Conservation (phyloP, 2,329 filamentous ascomycete species). For the Fusarium sulawesiense region DNA sequence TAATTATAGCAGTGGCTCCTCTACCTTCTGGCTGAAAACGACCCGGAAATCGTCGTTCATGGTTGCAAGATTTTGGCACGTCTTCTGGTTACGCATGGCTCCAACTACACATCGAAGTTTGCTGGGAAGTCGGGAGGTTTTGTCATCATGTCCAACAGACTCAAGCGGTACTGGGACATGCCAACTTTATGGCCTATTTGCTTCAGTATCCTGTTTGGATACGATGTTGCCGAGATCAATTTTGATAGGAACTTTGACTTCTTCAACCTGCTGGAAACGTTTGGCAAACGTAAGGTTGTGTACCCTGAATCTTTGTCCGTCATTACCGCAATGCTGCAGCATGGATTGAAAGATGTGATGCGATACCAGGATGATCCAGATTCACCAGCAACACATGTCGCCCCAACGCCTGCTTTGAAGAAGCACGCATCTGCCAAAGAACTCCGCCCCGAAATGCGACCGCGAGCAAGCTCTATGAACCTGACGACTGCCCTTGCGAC, state of each 20-base stretch:
- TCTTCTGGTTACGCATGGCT: conserved; percentile 83
- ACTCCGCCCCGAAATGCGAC: conserved; percentile 39
- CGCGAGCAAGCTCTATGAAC: conserved; percentile 73
- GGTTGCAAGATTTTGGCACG: conserved; percentile 86
- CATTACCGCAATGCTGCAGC: conserved; percentile 87
- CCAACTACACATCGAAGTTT: conserved; percentile 86
- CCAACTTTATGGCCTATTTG: conserved; percentile 87
- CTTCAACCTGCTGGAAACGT: conserved; percentile 78
- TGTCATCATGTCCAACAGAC: conserved; percentile 80
- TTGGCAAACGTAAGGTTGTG: conserved; percentile 74
- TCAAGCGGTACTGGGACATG: conserved; percentile 90
- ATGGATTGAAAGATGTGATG: conserved; percentile 78
- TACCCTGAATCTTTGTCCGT: conserved; percentile 84
- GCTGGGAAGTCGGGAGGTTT: conserved; percentile 87
- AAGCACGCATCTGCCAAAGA: conserved; percentile 18
- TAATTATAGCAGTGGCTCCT: conserved; percentile 77
- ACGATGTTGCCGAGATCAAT: conserved; percentile 80
- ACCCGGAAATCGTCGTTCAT: conserved; percentile 83
- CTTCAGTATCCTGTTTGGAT: conserved; percentile 88
- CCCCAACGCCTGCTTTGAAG: conserved; percentile 11
- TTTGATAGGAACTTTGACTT: conserved; percentile 80
- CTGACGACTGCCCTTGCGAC: conserved; percentile 68
- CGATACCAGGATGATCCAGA: conserved; percentile 70
- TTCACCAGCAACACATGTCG: conserved; percentile 56
- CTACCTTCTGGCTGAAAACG: conserved; percentile 88